Base-by-base conservation (phyloP, 495 filamentous ascomycete species). In the Penicillium nucicola region DNA sequence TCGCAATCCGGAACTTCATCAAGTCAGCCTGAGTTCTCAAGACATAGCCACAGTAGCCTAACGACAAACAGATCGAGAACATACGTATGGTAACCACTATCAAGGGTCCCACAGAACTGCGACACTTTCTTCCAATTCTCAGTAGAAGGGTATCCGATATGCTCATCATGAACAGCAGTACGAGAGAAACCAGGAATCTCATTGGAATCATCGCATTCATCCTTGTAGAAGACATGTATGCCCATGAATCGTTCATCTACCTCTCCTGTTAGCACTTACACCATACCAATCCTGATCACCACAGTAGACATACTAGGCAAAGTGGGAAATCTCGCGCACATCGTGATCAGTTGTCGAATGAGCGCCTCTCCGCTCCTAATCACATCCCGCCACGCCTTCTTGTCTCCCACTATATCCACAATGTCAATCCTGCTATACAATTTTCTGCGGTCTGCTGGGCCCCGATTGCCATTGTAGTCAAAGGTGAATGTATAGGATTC, bases 401-500 rank as follows among this genome's bases (percentile, higher is more conserved):
- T 43, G 15, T 18, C 6, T 14, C 1, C 13, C 2, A 28, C 28
- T 32, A 17, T 23, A 23, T 23, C 22, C 22, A 43, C 7, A 43
- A 32, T 12, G 8, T 32, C 25, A 5, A 43, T 43, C 17, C 12
- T 43, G 3, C 15, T 15, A 2, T 12, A 23, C 9, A n/a, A 13
- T 2, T 1, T 18, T 17, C 12, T 14, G 8, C 15, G 41, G 20
- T 43, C 17, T 17, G 41, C 41, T 10, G 37, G 11, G 11, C 35
- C 45, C 9, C 23, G 22, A 6, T 28, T 18, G 20, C 45, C 35
- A 4, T 11, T 20, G 32, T 38, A 14, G 10, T 32, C 28, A 12
- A 55, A 36, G 13, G 45, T 45, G 32, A 54, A 42, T 10, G 35
- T 45, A 28, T 56, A 56, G 2, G 42, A 31, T 36, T 56, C 53